A percentile compares a stretch with the other conserved stretches of the same genome.
Evolutionary conservation across 345 rosid species (phyloP).

Genomic region (Anastatica hierochuntica): DNA sequence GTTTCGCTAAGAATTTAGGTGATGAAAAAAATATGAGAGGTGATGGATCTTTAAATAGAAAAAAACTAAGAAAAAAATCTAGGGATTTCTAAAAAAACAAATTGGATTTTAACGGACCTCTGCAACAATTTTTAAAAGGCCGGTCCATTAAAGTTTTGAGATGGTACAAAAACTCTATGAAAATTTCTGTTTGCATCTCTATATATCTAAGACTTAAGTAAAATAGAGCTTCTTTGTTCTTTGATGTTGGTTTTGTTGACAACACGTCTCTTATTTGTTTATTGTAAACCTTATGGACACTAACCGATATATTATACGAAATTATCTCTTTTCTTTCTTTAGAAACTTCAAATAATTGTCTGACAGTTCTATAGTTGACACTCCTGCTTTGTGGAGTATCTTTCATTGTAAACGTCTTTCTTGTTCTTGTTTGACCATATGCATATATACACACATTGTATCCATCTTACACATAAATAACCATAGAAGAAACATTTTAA

Average conservation of each 20-base stretch:
- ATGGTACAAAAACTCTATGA: background rate
- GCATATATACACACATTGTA: constrained; percentile 93
- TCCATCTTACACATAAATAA: constrained; percentile 77
- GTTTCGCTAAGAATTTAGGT: too few relatives aligned
- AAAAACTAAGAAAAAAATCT: too few relatives aligned
- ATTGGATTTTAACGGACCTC: too few relatives aligned
- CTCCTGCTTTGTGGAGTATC: constrained; percentile 67
- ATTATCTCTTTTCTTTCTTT: constrained; percentile 61
- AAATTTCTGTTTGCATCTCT: background rate
- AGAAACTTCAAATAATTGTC: constrained; percentile 56
- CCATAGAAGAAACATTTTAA: constrained; percentile 74
- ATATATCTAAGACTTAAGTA: background rate
- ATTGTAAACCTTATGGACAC: constrained; percentile 88
- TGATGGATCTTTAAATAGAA: too few relatives aligned
- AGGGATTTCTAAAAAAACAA: too few relatives aligned
- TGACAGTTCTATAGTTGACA: constrained; percentile 81
- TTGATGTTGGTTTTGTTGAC: constrained; percentile 60
- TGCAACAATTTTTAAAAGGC: too few relatives aligned
- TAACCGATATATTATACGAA: constrained; percentile 63
- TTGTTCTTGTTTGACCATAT: constrained; percentile 90
- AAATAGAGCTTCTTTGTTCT: constrained; percentile 34
- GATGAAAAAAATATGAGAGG: too few relatives aligned
- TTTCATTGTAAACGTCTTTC: constrained; percentile 95
- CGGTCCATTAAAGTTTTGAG: too few relatives aligned
- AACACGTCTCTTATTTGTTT: constrained; percentile 86